Evolutionary conservation across 306 rosid genomes (phyloP), one percentile per base, ranked within the genome.

Genomic region (Nissolia schottii): DNA sequence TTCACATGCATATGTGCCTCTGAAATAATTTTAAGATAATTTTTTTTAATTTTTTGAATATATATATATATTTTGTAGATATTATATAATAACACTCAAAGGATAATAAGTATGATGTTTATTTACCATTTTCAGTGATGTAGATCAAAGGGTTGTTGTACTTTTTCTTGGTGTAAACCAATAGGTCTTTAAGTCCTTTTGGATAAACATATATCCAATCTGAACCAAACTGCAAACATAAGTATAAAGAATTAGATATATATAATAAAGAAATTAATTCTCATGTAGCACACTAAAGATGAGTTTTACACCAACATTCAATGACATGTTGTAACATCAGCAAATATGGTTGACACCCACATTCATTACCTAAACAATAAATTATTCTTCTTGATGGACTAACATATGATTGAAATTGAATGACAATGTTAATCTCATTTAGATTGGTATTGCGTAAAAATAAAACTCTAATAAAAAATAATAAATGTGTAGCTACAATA

Each of bases 101-200:
- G 5, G 29, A 15, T 14, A 24, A 67, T 9, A 6, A 41, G 37
- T 11, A 53, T 67, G 13, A 62, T 24, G 32, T 61, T 3, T 50
- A 57, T 24, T 75, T 78, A 87, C 92, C 89, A 54, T 87, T 87
- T 73, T 85, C 92, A 1, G 86, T 89, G 4, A 89, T 87, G 70
- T 87, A 89, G 54, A 83, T 81, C n/a, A 83, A 50, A 2, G 87
- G 90, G 13, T 87, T 70, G 3, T 81, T 35, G 25, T 87, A 89
- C 53, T 53, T 81, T 4, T 7, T 37, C 63, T 77, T 87, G 8
- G 61, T 43, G 50, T 87, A 80, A 43, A 74, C 43, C 70, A 87
- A 49, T 2, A 80, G 8, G 0, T 84, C 83, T 9, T 1, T 50
- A 65, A 90, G 37, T 62, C 92, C 91, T 73, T 10, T 70, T 0